A percentile compares a stretch with the other conserved stretches of the same genome.
Conservation (phyloP, 2,329 filamentous ascomycete species). For the Ascochyta pisi region DNA sequence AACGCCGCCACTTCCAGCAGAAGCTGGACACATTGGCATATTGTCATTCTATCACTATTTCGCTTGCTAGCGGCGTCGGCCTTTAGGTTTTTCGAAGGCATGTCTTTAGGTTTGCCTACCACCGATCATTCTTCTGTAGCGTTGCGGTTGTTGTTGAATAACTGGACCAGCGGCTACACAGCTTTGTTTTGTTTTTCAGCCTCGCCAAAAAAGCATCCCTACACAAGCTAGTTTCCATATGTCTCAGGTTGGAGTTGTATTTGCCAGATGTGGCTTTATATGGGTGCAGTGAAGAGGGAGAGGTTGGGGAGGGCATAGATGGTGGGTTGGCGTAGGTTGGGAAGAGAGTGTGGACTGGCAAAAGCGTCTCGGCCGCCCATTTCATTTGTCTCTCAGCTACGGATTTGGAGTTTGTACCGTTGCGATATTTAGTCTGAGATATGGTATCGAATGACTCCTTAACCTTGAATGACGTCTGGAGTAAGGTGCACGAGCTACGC, state of each 20-base stretch:
- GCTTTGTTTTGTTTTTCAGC: constrained; percentile 8
- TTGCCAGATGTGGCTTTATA: constrained; percentile 6
- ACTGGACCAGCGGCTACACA: constrained; percentile 10
- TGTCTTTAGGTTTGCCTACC: constrained; percentile 2
- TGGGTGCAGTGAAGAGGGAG: constrained; percentile 10
- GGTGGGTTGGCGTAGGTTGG: constrained; percentile 4
- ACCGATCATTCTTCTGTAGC: background rate
- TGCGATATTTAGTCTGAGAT: constrained; percentile 36
- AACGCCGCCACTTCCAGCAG: too few species aligned
- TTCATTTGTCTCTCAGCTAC: constrained; percentile 28
- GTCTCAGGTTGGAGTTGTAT: constrained; percentile 11
- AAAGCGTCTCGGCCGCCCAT: constrained; percentile 10
- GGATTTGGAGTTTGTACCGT: constrained; percentile 30
- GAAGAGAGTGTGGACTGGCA: constrained; percentile 14
- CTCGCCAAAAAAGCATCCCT: constrained; percentile 9
- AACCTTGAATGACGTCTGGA: constrained; percentile 11
- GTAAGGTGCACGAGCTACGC: constrained; percentile 13
- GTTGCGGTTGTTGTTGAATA: constrained; percentile 10
- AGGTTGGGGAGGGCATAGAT: constrained; percentile 9
- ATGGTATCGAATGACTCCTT: constrained; percentile 37
- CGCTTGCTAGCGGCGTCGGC: background rate
- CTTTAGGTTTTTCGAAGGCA: constrained; percentile 1
- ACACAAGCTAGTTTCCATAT: constrained; percentile 9
- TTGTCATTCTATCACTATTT: background rate
- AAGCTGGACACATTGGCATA: background rate